Percentiles rank a stretch among this genome's conserved stretches.
Conservation (phyloP, 257 asterid genomes). For the Penstemon davidsonii region DNA sequence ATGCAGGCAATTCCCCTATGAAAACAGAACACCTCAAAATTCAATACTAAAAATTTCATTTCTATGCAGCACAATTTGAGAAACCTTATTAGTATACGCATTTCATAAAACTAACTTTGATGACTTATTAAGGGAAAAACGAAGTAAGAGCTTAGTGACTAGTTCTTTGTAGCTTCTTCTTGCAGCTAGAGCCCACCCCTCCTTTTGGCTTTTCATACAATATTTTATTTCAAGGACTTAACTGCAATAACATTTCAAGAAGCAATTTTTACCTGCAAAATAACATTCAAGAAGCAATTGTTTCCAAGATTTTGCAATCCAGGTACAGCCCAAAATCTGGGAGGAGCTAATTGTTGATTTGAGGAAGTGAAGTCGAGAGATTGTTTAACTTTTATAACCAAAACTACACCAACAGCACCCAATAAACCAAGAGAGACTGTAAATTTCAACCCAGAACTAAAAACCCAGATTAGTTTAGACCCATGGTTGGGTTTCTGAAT, state of each 20-base stretch:
- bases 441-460: conserved; percentile 40
- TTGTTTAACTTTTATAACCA: conserved; percentile 43
- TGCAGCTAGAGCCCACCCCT: neutral
- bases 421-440: conserved; percentile 55
- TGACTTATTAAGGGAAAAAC: neutral
- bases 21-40: too few relatives aligned
- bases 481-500: conserved; percentile 38
- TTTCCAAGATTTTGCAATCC: conserved; percentile 86
- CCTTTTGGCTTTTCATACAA: neutral
- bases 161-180: neutral
- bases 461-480: conserved; percentile 37
- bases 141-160: neutral
- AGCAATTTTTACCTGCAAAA: conserved; percentile 70
- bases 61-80: too few relatives aligned
- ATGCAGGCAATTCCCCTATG: too few relatives aligned
- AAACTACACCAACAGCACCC: conserved; percentile 52
- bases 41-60: too few relatives aligned
- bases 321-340: conserved; percentile 54
- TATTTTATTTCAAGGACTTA: neutral
- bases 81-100: too few relatives aligned
- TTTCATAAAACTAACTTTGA: too few relatives aligned
- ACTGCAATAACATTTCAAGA: neutral
- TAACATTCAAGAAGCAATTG: conserved; percentile 86
- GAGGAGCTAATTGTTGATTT: conserved; percentile 25
- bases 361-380: conserved; percentile 33